Evolutionary conservation across 225 moss, liverwort and hornwort species (phyloP).

Genomic region (Bryum argenteum): DNA sequence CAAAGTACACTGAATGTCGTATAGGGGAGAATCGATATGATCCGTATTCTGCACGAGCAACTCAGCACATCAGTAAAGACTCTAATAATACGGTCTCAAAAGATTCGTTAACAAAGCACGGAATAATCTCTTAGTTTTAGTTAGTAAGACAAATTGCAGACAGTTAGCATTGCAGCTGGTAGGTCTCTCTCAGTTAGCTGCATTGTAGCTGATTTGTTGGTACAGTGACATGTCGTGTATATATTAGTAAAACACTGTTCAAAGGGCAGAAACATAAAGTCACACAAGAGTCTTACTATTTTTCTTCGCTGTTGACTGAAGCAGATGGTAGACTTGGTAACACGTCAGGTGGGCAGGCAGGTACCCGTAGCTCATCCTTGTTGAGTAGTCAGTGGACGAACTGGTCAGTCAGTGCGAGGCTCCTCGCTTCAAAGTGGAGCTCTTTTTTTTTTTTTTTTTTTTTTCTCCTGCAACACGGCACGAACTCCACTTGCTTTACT

Average conservation of each 20-base stretch:
- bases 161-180: no score
- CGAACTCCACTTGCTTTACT: not conserved
- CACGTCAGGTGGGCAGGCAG: not conserved
- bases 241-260: not conserved
- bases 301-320: conserved; percentile 26
- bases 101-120: no score
- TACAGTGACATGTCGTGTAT: conserved; percentile 2
- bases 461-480: not conserved
- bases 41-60: no score
- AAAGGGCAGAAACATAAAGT: not conserved
- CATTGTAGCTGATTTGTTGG: not conserved
- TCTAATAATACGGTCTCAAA: no score
- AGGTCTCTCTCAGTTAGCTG: no score
- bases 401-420: not conserved
- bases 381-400: conserved; percentile 1
- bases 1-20: no score
- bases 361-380: not conserved
- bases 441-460: no score
- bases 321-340: conserved; percentile 16
- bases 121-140: no score
- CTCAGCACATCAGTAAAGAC: no score
- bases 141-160: no score
- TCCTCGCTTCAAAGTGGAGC: no score
- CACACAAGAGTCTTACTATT: not conserved
- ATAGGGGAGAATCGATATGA: no score